These are phyloP conservation scores for Linnemannia exigua DNA, from an alignment of 192 early-diverging fungal genomes.

Conservation along the genomic window DNA sequence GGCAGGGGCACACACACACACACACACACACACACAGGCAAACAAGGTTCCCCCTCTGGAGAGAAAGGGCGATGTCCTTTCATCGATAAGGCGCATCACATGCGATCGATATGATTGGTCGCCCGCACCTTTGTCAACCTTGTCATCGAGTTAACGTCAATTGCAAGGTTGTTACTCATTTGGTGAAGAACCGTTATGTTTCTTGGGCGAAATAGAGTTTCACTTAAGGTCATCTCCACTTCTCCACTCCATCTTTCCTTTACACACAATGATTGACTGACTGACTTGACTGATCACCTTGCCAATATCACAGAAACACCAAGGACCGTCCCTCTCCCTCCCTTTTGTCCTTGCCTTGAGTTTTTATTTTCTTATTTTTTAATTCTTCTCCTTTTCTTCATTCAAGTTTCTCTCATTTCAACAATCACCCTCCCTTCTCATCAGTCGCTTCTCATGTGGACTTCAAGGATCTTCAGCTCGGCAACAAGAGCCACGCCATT, in stretches of 20 bases:
- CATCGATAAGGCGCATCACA: constrained; percentile 8
- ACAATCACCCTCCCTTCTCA: neutral
- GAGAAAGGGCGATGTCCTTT: neutral
- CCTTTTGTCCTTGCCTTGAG: neutral
- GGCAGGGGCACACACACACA: neutral
- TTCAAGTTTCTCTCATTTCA: neutral
- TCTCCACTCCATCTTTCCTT: neutral
- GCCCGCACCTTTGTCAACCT: constrained; percentile 3
- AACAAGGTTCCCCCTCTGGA: neutral
- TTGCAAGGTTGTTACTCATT: constrained; percentile 31
- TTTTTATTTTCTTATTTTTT: neutral
- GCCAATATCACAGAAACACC: neutral
- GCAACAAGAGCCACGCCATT: constrained; percentile 26
- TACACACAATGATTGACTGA: neutral
- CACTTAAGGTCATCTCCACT: neutral
- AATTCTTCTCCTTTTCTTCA: neutral
- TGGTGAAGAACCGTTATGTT: neutral
- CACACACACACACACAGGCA: too few species aligned
- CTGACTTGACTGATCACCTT: neutral
- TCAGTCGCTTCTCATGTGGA: constrained; percentile 33
- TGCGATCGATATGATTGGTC: constrained; percentile 12
- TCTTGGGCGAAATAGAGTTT: neutral
- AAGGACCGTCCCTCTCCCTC: neutral
- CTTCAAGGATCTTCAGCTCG: constrained; percentile 36
- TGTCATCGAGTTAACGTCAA: constrained; percentile 29